A percentile compares a stretch with the other conserved stretches of the same genome.
Conservation (phyloP, 2,329 filamentous ascomycete genomes). For the Calonectria hawksworthii region DNA sequence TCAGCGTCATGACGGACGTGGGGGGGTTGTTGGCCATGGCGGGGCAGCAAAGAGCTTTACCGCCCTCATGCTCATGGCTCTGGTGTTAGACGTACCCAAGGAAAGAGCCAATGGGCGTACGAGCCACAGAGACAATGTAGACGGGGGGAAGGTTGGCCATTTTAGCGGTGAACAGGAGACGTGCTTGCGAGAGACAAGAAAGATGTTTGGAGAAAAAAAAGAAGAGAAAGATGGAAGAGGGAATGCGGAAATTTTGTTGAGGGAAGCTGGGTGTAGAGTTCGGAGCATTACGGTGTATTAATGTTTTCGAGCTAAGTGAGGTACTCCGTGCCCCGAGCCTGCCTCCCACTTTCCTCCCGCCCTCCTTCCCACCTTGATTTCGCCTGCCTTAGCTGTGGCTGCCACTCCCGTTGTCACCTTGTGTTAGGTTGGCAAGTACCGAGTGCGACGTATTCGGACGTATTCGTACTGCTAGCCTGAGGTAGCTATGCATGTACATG, state of each 20-base stretch:
- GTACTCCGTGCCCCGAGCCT: background rate
- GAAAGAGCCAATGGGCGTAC: constrained; percentile 95
- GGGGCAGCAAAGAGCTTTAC: constrained; percentile 13
- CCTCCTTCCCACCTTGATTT: background rate
- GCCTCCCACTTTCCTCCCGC: constrained; percentile 8
- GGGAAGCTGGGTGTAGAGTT: constrained; percentile 12
- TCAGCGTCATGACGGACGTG: constrained; percentile 34
- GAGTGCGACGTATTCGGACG: constrained; percentile 13
- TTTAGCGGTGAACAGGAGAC: constrained; percentile 48
- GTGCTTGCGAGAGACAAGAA: constrained; percentile 1
- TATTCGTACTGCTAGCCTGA: constrained; percentile 5
- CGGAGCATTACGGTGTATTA: constrained; percentile 19
- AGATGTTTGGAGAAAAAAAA: constrained; percentile 21
- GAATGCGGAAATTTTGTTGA: constrained; percentile 33
- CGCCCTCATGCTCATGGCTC: constrained; percentile 24
- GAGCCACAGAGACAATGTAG: constrained; percentile 93
- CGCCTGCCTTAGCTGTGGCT: background rate
- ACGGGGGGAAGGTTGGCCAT: constrained; percentile 89
- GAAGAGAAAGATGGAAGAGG: constrained; percentile 20
- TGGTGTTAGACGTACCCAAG: constrained; percentile 75
- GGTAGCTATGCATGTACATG: constrained; percentile 6
- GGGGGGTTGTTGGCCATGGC: constrained; percentile 8
- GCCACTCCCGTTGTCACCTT: background rate
- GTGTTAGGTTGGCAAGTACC: constrained; percentile 6
- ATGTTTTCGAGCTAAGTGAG: constrained; percentile 11